Conservation (phyloP, 2,329 filamentous ascomycete species). For the Plenodomus tracheiphilus region DNA sequence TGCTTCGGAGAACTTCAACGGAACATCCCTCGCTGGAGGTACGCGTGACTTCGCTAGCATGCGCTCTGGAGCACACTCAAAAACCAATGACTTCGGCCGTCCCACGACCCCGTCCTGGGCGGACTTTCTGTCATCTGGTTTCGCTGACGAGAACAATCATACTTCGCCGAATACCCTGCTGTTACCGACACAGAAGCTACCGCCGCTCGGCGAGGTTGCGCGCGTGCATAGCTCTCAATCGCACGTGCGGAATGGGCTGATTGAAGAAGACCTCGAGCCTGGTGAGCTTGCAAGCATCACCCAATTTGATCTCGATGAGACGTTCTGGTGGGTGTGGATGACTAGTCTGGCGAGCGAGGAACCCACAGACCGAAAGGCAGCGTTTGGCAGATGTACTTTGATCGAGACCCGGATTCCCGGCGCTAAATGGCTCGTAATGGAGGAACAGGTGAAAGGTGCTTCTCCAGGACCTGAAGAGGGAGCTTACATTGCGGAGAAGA, state of each 20-base stretch:
- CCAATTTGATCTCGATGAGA: constrained; percentile 83
- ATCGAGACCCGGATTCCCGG: constrained; percentile 82
- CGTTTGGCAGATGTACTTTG: constrained; percentile 90
- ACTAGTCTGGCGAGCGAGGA: constrained; percentile 92
- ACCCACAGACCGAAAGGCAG: constrained; percentile 79
- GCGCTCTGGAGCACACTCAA: constrained; percentile 68
- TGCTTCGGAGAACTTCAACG: constrained; percentile 49
- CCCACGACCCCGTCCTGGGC: constrained; percentile 98
- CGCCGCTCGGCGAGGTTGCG: constrained; percentile 70
- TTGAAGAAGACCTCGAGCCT: constrained; percentile 75
- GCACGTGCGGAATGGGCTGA: constrained; percentile 64
- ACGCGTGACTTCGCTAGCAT: constrained; percentile 76
- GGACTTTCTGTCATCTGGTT: constrained; percentile 93
- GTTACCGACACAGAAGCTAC: constrained; percentile 90
- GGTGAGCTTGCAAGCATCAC: constrained; percentile 94
- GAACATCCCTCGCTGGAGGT: constrained; percentile 22
- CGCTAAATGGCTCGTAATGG: constrained; percentile 90
- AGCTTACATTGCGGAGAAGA: constrained; percentile 94
- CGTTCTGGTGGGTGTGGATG: constrained; percentile 99
- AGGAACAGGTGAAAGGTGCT: constrained; percentile 94
- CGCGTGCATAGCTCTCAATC: constrained; percentile 87
- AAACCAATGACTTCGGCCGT: constrained; percentile 68
- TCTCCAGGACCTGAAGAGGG: constrained; percentile 81
- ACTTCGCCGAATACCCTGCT: constrained; percentile 68
- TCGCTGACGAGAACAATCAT: constrained; percentile 75